Evolutionary conservation across 1,139 yeast genomes (phyloP), one percentile per base, ranked within the genome.

Genomic region (Nakaseomyces kungkrabaensis): DNA sequence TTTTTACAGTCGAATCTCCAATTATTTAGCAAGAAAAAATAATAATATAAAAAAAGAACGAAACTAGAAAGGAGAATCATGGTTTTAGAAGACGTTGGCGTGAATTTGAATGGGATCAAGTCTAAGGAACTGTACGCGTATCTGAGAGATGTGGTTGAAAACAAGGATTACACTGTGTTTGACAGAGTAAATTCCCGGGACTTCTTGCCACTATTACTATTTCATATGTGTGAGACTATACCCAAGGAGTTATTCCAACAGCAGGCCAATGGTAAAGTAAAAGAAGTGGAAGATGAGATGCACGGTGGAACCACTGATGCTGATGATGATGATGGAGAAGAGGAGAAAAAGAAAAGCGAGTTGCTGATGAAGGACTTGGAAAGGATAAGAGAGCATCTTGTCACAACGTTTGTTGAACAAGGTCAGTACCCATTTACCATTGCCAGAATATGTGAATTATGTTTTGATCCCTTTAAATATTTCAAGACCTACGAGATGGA

Each of bases 381-480:
- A 9, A 46, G 47, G 6, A 37, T 57, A 3, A 56, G 54, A 1
- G 38, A 51, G 1, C 49, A 56, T 47, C 48, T 64, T 26, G 47
- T 32, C n/a, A 45, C 49, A 3, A 53, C 53, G 3, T 64, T 65
- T 43, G 40, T 54, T 4, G 36, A 45, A 2, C 50, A 54, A 10
- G 49, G 53, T 17, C 45, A 31, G 22, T 59, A 54, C 36, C 69
- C 69, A 2, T 65, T 65, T 37, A 65, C 69, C 1, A 65, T 65
- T 8, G 48, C 58, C 40, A 52, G 69, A 33, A 59, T 65, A 11
- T 61, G 66, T 55, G 67, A 65, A 47, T 43, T 65, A 26, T 61
- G 66, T 45, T 64, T 56, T 50, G 63, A 65, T 50, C 69, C 69
- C n/a, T 57, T 65, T 29, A 54, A 57, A 41, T 63, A 62, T 50